A percentile compares a stretch with the other conserved stretches of the same genome.
phyloP scores from a whole-genome alignment of 257 asterid genomes.

The Schizonepeta tenuifolia region DNA sequence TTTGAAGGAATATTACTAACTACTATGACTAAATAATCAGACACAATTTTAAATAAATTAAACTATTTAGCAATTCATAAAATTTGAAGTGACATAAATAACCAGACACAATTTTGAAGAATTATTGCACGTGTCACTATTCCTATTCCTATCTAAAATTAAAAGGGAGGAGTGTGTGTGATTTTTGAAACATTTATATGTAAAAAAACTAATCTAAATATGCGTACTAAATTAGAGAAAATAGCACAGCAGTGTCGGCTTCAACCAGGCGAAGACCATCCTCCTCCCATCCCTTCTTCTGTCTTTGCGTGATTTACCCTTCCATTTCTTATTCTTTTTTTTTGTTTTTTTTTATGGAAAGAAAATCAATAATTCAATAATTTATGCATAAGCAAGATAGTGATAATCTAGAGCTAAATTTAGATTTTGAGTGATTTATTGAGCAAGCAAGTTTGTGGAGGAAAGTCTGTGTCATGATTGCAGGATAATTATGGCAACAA shows the following conservation, averaged over 20 bases:
- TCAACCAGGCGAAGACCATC: slow-evolving; percentile 80
- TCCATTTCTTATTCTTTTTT: not conserved
- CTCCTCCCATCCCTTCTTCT: slow-evolving; percentile 34
- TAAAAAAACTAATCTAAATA: not conserved
- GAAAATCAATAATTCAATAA: slow-evolving; percentile 23
- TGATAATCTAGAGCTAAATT: slow-evolving; percentile 40
- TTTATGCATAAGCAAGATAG: slow-evolving; percentile 9
- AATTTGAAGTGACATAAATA: not conserved
- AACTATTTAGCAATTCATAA: not conserved
- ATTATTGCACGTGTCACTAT: not conserved
- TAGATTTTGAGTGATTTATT: slow-evolving; percentile 32
- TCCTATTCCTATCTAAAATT: no score
- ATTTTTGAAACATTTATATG: not conserved
- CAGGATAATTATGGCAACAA: slow-evolving; percentile 39
- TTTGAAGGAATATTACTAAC: no score
- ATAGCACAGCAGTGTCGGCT: slow-evolving; percentile 69
- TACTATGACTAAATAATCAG: no score
- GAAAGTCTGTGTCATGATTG: slow-evolving; percentile 30
- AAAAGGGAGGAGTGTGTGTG: not conserved
- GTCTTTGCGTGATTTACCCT: slow-evolving; percentile 30
- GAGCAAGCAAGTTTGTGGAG: slow-evolving; percentile 15
- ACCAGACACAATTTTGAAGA: not conserved
- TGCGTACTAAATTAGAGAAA: not conserved
- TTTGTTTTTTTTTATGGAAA: not conserved
- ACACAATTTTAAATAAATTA: no score